Base-by-base conservation (phyloP, 2,329 filamentous ascomycete genomes). In the Aspergillus fumigatus region DNA sequence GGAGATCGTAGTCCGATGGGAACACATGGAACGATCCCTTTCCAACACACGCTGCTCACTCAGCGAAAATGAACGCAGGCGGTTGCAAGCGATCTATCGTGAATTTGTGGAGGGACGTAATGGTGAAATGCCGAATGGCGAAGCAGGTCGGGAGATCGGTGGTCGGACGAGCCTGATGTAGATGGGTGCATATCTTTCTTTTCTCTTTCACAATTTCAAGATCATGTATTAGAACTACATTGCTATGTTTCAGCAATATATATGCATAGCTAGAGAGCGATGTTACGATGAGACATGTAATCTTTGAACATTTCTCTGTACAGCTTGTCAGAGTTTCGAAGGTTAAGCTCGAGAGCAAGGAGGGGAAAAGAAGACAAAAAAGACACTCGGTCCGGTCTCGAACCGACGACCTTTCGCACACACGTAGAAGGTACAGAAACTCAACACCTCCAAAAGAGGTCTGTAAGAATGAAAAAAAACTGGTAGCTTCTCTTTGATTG, bases 101-200 rank as follows among this genome's bases (percentile, higher is more conserved):
- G 94, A 99, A 76, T 99, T 99, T 79, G 87, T 97, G 0, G 89
- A 90, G 3, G 92, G 92, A 0, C 82, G 94, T 64, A 96, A 92
- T 73, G 94, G 94, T 7, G 92, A 97, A 78, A 92, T 99, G 90
- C 90, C 87, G 58, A 93, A 89, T 73, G 94, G 94, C 1, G 90
- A 97, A 75, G 92, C 89, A 0, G 89, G 88, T 55, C 95, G 87
- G 73, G 94, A 97, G 75, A 86, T 99, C 75, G 94, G 94, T 7
- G 94, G 92, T 14, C 81, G 94, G 70, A 93, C 88, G 66, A 97
- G 92, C 75, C 79, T 99, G 75, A 97, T 97, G 94, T 97, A 65
- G 49, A 19, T 17, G 29, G 17, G 26, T 21, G 14, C 19, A 38
- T 38, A 52, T 41, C 47, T 32, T 52, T 10, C 1, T 48, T 43